A percentile compares a stretch with the other conserved stretches of the same genome.
These are phyloP conservation scores for Albophoma yamanashiensis DNA, from an alignment of 2,329 filamentous ascomycete species.

Conservation along the genomic window DNA sequence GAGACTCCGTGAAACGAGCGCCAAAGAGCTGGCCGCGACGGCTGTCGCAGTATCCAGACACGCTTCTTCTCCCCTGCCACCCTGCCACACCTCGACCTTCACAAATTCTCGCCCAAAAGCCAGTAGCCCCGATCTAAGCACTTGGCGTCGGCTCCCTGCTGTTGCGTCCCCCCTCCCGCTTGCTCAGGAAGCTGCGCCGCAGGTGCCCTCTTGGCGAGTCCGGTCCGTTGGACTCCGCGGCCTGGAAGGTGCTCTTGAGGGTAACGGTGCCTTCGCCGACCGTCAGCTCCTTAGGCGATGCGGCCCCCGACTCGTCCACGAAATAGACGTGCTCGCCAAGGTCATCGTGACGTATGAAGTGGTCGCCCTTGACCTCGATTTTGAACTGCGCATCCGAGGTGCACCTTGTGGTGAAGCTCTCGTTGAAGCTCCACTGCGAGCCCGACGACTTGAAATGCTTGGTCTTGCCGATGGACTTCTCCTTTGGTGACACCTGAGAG, in stretches of 20 bases:
- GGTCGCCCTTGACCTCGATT: constrained; percentile 74
- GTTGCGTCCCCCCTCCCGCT: constrained; percentile 30
- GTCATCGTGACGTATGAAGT: constrained; percentile 73
- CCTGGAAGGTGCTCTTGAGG: constrained; percentile 62
- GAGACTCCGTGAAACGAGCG: not conserved
- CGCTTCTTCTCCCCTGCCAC: too few species aligned
- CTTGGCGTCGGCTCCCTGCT: constrained; percentile 34
- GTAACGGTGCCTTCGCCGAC: constrained; percentile 65
- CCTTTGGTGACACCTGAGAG: constrained; percentile 55
- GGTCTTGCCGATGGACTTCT: constrained; percentile 81
- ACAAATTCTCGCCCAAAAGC: constrained; percentile 5
- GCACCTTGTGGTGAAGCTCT: constrained; percentile 69
- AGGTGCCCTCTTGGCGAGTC: constrained; percentile 36
- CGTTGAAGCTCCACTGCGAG: constrained; percentile 60
- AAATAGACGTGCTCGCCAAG: constrained; percentile 85
- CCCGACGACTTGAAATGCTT: constrained; percentile 70
- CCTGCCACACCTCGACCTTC: not conserved
- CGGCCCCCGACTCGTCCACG: constrained; percentile 66
- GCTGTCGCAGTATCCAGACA: not conserved
- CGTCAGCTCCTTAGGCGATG: constrained; percentile 60
- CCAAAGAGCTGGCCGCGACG: not conserved
- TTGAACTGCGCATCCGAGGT: constrained; percentile 79
- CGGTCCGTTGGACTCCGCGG: constrained; percentile 32
- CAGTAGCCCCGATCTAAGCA: constrained; percentile 12
- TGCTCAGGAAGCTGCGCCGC: constrained; percentile 45